Evolutionary conservation across 495 filamentous ascomycete species (phyloP).

Genomic region (Tuber microsphaerosporum): DNA sequence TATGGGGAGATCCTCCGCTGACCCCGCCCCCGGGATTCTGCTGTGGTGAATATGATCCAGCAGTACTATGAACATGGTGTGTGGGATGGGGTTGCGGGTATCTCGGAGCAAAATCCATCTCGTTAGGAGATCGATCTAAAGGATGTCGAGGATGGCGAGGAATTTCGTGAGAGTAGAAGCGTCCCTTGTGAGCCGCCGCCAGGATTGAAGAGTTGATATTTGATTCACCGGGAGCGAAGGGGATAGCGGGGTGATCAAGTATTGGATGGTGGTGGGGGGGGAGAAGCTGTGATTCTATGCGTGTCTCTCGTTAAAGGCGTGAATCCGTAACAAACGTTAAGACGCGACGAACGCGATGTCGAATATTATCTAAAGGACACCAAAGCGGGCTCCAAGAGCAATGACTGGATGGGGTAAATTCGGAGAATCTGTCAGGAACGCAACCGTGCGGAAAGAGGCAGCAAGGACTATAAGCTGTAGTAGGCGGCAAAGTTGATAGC

Average conservation of each 20-base stretch:
- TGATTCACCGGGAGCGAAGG: constrained; percentile 24
- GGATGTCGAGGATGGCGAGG: constrained; percentile 21
- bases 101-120: constrained; percentile 21
- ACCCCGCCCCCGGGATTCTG: constrained; percentile 36
- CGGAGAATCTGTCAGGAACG: constrained; percentile 42
- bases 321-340: constrained; percentile 38
- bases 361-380: constrained; percentile 39
- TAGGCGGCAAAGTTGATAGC: constrained; percentile 38
- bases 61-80: constrained; percentile 37
- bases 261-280: constrained; percentile 9
- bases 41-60: constrained; percentile 33
- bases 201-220: constrained; percentile 28
- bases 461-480: constrained; percentile 41
- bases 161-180: constrained; percentile 16
- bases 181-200: constrained; percentile 25
- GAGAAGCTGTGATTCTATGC: constrained; percentile 30
- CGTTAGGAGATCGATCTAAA: constrained; percentile 7
- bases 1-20: constrained; percentile 39
- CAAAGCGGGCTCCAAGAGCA: constrained; percentile 27
- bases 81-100: constrained; percentile 33
- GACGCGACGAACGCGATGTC: constrained; percentile 37
- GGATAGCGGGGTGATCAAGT: constrained; percentile 21
- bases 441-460: constrained; percentile 40
- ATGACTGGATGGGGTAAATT: constrained; percentile 41
- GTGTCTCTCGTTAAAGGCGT: constrained; percentile 34